These are phyloP conservation scores for Cladosporium sp. DNA, from an alignment of 2,329 filamentous ascomycete genomes.

Conservation along the genomic window DNA sequence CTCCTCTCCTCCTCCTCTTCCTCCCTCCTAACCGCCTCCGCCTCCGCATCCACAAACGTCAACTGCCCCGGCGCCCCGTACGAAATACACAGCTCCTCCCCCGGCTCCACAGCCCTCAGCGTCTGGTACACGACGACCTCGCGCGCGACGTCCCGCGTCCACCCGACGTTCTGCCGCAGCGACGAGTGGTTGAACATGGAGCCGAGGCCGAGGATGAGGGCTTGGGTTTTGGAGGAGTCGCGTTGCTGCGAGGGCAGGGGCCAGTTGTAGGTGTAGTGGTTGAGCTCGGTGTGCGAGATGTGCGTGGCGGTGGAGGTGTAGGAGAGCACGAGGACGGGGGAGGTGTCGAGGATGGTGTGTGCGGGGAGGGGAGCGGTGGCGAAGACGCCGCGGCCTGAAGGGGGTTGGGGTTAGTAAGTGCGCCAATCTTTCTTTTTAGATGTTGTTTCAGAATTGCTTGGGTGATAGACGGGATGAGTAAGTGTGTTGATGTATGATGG, in stretches of 20 bases:
- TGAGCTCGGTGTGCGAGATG: conserved; percentile 45
- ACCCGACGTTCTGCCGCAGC: conserved; percentile 49
- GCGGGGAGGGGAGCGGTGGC: conserved; percentile 41
- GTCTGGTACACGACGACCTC: conserved; percentile 45
- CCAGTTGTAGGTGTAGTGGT: conserved; percentile 54
- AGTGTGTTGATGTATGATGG: neutral
- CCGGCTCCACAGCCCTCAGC: conserved; percentile 43
- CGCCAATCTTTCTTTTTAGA: neutral
- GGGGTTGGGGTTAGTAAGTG: neutral
- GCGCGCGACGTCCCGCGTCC: conserved; percentile 44
- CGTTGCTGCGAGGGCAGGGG: conserved; percentile 20
- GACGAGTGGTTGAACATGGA: conserved; percentile 55
- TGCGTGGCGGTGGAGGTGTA: conserved; percentile 43
- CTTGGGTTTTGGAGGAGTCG: conserved; percentile 37
- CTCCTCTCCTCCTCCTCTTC: conserved; percentile 10
- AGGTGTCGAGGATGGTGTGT: conserved; percentile 46
- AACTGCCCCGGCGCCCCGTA: conserved; percentile 38
- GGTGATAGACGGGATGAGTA: neutral
- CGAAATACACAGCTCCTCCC: conserved; percentile 51
- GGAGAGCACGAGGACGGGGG: conserved; percentile 46
- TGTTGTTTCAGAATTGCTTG: neutral
- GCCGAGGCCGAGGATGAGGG: conserved; percentile 50
- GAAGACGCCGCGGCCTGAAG: conserved; percentile 48
- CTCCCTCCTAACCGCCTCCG: neutral
- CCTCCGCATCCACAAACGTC: conserved; percentile 42